Evolutionary conservation across 805 yeast species (phyloP), one percentile per base, ranked within the genome.

Genomic region (Wickerhamiella lipophila): DNA sequence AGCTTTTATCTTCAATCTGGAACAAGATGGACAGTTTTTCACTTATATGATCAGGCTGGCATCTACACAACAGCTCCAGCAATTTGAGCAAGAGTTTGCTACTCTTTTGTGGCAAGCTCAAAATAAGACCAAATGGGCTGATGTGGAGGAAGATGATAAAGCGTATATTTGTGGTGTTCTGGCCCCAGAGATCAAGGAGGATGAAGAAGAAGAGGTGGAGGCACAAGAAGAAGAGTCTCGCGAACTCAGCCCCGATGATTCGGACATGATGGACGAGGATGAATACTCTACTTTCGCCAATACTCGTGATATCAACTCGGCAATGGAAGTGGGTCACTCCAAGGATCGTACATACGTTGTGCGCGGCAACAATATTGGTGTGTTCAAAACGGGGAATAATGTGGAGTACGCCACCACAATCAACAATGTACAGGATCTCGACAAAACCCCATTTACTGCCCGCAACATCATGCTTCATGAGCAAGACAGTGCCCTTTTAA

Each of bases 321-420:
- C 77, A 19, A 69, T 87, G 58, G 79, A 83, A 1, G 79, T 85
- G 7, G 88, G 94, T 0, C 75, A 67, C 52, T 73, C 73, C 49
- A 79, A 79, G 55, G 80, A 83, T 57, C 71, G 92, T 30, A 74
- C 94, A 0, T 87, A 75, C 61, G 88, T 87, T 26, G 79, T 82
- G 0, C 76, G 94, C 55, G 95, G 87, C 13, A 68, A 83, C 61
- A 77, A 76, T 54, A 68, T 87, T 49, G 95, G 95, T 29, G 87
- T 87, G 4, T 85, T 86, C 66, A 80, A 73, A 57, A 73, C 78
- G 16, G 73, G 72, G 30, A 72, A 68, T 13, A 60, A 62, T 25
- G 64, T 86, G 44, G 75, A 77, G 50, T 85, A 75, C 58, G 66
- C 75, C 18, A 77, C 94, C 3, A 76, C 94, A 0, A 82, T 87